phyloP scores from a whole-genome alignment of 2,329 filamentous ascomycete genomes.

The Fonsecaea erecta region DNA sequence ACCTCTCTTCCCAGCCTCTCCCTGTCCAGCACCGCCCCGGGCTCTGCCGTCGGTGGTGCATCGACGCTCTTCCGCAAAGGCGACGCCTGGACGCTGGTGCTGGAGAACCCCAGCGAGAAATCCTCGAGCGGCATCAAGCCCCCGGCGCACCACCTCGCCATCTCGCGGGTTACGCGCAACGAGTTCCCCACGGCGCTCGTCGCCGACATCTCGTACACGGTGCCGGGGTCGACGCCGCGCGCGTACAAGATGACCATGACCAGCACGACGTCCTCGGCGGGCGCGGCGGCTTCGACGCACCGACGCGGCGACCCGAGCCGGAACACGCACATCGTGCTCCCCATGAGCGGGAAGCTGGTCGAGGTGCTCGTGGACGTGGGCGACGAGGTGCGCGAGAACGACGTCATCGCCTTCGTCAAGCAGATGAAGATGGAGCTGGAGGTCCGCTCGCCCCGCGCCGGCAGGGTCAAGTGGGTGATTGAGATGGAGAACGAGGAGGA shows the following conservation, averaged over 20 bases:
- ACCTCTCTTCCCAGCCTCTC: slow-evolving; percentile 12
- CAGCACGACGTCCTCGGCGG: slow-evolving; percentile 50
- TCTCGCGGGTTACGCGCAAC: slow-evolving; percentile 61
- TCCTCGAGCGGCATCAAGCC: slow-evolving; percentile 14
- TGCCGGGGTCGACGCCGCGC: slow-evolving; percentile 43
- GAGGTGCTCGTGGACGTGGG: slow-evolving; percentile 63
- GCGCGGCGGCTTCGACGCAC: slow-evolving; percentile 47
- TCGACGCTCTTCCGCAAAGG: slow-evolving; percentile 61
- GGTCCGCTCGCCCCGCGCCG: slow-evolving; percentile 56
- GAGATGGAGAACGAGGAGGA: slow-evolving; percentile 26
- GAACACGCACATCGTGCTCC: slow-evolving; percentile 59
- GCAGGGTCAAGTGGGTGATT: slow-evolving; percentile 56
- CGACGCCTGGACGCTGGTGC: slow-evolving; percentile 61
- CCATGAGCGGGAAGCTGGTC: slow-evolving; percentile 63
- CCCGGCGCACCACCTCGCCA: slow-evolving; percentile 56
- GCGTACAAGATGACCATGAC: slow-evolving; percentile 54
- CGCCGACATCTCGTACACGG: slow-evolving; percentile 58
- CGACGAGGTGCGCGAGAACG: slow-evolving; percentile 55
- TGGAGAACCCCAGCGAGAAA: slow-evolving; percentile 45
- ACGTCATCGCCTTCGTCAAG: slow-evolving; percentile 63
- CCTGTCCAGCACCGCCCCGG: slow-evolving; percentile 5
- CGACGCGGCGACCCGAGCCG: slow-evolving; percentile 57
- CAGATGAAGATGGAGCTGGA: slow-evolving; percentile 76
- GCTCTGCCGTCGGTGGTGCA: slow-evolving; percentile 34
- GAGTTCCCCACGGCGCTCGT: slow-evolving; percentile 62